phyloP scores from a whole-genome alignment of 2,329 filamentous ascomycete genomes.

The Pezicula radicicola region DNA sequence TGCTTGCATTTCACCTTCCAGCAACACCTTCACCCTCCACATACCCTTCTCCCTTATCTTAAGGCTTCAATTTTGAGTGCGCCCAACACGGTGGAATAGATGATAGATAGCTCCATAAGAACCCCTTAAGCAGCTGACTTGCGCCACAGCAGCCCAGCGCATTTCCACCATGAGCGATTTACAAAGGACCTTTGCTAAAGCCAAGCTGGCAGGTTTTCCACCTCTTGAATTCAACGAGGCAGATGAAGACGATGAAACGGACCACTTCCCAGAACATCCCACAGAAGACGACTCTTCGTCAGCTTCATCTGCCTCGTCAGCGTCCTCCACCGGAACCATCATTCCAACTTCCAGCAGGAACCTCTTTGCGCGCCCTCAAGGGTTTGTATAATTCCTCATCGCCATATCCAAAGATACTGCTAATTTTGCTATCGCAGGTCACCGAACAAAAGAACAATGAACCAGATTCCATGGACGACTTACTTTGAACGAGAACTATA shows the following conservation, averaged over 20 bases:
- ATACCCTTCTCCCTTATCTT: no score
- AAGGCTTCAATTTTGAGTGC: no score
- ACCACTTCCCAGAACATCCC: conserved; percentile 36
- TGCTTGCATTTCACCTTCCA: no score
- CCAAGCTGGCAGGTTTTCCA: conserved; percentile 64
- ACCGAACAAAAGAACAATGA: conserved; percentile 27
- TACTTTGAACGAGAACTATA: conserved; percentile 90
- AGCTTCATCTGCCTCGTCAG: conserved; percentile 75
- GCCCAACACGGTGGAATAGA: no score
- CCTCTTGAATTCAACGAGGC: conserved; percentile 49
- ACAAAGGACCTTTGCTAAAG: conserved; percentile 74
- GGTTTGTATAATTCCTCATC: conserved; percentile 43
- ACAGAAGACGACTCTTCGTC: conserved; percentile 66
- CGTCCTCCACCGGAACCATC: conserved; percentile 89
- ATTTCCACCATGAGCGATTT: conserved; percentile 68
- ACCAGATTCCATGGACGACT: conserved; percentile 67
- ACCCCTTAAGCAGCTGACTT: not conserved
- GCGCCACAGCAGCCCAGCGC: not conserved
- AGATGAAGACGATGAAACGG: conserved; percentile 41
- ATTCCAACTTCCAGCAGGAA: conserved; percentile 73
- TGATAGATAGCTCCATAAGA: not conserved
- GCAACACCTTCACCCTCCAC: no score
- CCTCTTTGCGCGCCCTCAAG: conserved; percentile 68
- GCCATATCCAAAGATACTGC: not conserved
- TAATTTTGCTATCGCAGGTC: conserved; percentile 14